Evolutionary conservation across 2,329 filamentous ascomycete species (phyloP), one percentile per base, ranked within the genome.

Genomic region (Geoglossum cookeanum): DNA sequence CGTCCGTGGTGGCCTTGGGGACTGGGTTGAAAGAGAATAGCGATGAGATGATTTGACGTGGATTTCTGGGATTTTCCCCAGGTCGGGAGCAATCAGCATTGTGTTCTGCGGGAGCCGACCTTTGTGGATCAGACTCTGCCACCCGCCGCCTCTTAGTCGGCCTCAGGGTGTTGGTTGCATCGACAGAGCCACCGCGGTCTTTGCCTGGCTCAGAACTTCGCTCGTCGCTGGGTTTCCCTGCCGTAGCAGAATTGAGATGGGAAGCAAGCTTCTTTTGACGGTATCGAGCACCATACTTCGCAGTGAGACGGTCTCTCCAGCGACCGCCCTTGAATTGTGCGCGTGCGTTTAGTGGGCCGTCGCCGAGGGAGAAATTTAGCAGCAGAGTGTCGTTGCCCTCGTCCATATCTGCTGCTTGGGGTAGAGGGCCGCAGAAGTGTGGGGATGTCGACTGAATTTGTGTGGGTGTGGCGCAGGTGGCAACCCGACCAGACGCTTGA

Each of bases 1-100:
- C 55, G 33, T 63, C 74, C 39, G 78, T 74, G 42, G 77, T 75
- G 1, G 81, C 86, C 60, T 79, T 84, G 3, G 87, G 78, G 3
- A 76, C 72, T 0, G 91, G 91, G 61, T 97, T 98, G 70, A 82
- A 91, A 1, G 88, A 87, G 72, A 97, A 98, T 1, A 98, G 77
- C 11, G 89, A 90, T 4, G 92, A 97, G 29, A 95, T 84, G 59
- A 97, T 78, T 63, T 87, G 80, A 56, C 74, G 57, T 35, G 35
- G 37, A 9, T 39, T 55, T 30, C 17, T 37, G 30, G 33, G 13
- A 3, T 39, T n/a, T 8, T 45, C 54, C 30, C 45, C 45, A 44
- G 54, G 47, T 27, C 29, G 3, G 9, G 37, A 29, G 11, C 30
- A 32, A 27, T 6, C 29, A 15, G 22, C 11, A 33, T 8, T 4